Evolutionary conservation across 1,139 yeast species (phyloP).

Genomic region (Yamadazyma jaroonii): DNA sequence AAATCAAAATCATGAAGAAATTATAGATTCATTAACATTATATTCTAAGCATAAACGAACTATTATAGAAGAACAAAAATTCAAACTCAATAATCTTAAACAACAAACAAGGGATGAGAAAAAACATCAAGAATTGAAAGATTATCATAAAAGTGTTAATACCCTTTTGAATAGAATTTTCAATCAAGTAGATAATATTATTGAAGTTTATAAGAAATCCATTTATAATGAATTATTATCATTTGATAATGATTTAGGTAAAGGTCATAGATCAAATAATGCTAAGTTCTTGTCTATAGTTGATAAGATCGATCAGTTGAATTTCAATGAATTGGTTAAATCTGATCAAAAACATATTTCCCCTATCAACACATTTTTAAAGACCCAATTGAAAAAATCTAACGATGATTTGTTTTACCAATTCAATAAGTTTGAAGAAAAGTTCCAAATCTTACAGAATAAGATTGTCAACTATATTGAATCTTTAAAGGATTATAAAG

Average conservation of each 20-base stretch:
- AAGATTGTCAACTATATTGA: slow-evolving; percentile 36
- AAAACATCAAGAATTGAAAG: slow-evolving; percentile 20
- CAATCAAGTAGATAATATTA: slow-evolving; percentile 62
- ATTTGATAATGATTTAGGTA: slow-evolving; percentile 29
- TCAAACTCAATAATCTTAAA: slow-evolving; percentile 14
- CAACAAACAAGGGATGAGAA: slow-evolving; percentile 14
- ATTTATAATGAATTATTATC: slow-evolving; percentile 58
- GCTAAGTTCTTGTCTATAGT: slow-evolving; percentile 38
- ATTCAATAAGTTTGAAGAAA: slow-evolving; percentile 30
- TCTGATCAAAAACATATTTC: slow-evolving; percentile 2
- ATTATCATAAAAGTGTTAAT: slow-evolving; percentile 35
- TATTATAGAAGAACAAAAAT: slow-evolving; percentile 18
- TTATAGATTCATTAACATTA: slow-evolving; percentile 65
- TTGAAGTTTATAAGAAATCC: slow-evolving; percentile 60
- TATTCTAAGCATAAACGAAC: slow-evolving; percentile 39
- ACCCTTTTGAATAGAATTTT: slow-evolving; percentile 49
- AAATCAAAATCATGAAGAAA: slow-evolving; percentile 64
- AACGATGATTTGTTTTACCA: slow-evolving; percentile 37
- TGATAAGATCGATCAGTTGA: slow-evolving; percentile 37
- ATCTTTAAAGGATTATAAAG: slow-evolving; percentile 30
- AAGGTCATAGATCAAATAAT: slow-evolving; percentile 15
- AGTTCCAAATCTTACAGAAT: slow-evolving; percentile 39
- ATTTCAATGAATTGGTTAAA: slow-evolving; percentile 12
- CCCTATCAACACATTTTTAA: slow-evolving; percentile 39
- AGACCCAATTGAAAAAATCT: slow-evolving; percentile 33